These are phyloP conservation scores for Epichloe elymi DNA, from an alignment of 2,329 filamentous ascomycete genomes.

Conservation along the genomic window DNA sequence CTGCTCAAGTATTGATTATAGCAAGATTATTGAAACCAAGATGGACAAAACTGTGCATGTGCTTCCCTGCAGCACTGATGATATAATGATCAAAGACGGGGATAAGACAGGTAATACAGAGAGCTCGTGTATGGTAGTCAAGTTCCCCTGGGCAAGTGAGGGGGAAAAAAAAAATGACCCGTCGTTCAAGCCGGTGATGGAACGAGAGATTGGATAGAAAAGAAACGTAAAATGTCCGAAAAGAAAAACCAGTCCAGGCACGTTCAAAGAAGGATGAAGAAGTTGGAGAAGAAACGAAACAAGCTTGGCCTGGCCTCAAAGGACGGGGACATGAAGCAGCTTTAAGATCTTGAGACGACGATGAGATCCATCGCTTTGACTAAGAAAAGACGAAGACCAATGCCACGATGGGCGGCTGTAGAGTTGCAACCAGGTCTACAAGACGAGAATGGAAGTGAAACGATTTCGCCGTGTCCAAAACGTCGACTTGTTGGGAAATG, in stretches of 20 bases:
- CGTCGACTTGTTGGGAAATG: constrained; percentile 24
- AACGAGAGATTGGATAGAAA: not conserved
- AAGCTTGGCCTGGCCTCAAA: constrained; percentile 13
- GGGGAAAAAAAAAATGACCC: not conserved
- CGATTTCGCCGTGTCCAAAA: constrained; percentile 36
- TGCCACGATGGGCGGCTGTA: constrained; percentile 2
- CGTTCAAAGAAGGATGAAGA: not conserved
- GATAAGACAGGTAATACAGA: constrained; percentile 11
- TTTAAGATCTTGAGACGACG: constrained; percentile 7
- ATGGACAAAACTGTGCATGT: not conserved
- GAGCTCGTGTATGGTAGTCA: constrained; percentile 8
- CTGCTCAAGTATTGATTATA: constrained; percentile 9
- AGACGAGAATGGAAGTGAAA: constrained; percentile 31
- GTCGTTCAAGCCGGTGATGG: not conserved
- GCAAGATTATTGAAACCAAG: constrained; percentile 15
- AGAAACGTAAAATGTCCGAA: not conserved
- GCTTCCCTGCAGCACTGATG: constrained; percentile 1
- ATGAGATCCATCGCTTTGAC: not conserved
- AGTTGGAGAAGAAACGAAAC: constrained; percentile 6
- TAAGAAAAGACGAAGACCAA: constrained; percentile 1
- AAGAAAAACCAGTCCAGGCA: not conserved
- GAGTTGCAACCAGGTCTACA: constrained; percentile 6
- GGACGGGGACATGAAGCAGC: constrained; percentile 9
- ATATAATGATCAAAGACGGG: constrained; percentile 12
- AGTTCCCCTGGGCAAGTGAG: not conserved